These are phyloP conservation scores for Oxalis stricta DNA, from an alignment of 441 rosid genomes.

Conservation along the genomic window DNA sequence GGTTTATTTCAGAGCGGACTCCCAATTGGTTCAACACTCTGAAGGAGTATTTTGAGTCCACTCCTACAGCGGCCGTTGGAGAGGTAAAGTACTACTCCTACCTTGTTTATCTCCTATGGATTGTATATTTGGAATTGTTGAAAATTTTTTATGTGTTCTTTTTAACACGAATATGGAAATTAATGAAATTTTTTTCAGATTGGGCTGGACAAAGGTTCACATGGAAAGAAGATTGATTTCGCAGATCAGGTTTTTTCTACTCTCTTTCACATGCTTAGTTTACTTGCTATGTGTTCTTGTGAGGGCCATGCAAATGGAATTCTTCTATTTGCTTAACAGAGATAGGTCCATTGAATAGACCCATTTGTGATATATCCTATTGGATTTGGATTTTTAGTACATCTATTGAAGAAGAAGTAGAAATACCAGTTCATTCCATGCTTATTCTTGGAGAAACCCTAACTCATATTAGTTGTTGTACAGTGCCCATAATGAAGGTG, in stretches of 20 bases:
- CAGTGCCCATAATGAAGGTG: too few species aligned
- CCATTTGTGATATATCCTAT: too few species aligned
- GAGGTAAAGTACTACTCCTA: constrained; percentile 30
- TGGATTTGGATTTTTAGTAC: too few species aligned
- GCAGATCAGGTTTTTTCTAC: constrained; percentile 40
- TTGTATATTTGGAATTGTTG: background rate
- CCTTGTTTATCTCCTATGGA: background rate
- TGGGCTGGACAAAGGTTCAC: constrained; percentile 81
- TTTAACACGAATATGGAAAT: constrained; percentile 3
- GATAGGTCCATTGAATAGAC: too few species aligned
- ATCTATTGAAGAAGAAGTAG: too few species aligned
- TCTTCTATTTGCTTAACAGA: too few species aligned
- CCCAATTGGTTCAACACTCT: constrained; percentile 60
- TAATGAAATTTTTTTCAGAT: constrained; percentile 23
- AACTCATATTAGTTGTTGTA: too few species aligned
- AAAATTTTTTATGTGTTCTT: background rate
- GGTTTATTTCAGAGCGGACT: constrained; percentile 60
- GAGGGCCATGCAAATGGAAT: too few species aligned
- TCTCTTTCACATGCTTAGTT: too few species aligned
- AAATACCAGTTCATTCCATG: too few species aligned
- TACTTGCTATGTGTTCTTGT: background rate
- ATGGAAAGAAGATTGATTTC: constrained; percentile 52
- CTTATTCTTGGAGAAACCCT: too few species aligned
- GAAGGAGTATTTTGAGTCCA: constrained; percentile 42
- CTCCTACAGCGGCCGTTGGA: constrained; percentile 88